A percentile compares a stretch with the other conserved stretches of the same genome.
Evolutionary conservation across 352 stramenopile species (phyloP).

Genomic region (Pythium dissotocum): DNA sequence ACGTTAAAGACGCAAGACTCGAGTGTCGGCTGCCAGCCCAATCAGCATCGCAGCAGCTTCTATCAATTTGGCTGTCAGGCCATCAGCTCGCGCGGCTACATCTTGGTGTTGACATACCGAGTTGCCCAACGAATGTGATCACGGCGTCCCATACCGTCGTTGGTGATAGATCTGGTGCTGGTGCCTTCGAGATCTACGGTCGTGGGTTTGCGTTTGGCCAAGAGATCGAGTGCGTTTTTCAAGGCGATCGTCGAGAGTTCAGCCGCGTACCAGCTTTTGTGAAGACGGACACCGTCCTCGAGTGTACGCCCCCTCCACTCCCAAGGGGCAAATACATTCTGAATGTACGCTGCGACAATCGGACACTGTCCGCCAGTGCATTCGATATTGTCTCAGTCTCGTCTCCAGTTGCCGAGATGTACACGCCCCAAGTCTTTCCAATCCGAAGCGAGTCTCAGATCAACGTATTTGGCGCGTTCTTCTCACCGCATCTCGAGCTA

Average conservation of each 20-base stretch:
- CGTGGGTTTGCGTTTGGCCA: conserved; percentile 16
- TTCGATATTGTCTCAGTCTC: background rate
- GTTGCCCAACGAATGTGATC: conserved; percentile 10
- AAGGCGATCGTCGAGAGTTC: background rate
- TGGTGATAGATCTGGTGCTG: background rate
- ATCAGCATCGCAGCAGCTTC: background rate
- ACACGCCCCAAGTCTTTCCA: conserved; percentile 28
- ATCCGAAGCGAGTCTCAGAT: conserved; percentile 6
- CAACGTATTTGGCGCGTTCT: conserved; percentile 23
- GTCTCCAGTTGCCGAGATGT: conserved; percentile 16
- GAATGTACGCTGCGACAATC: conserved; percentile 5
- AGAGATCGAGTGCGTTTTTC: conserved; percentile 12
- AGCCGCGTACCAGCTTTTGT: background rate
- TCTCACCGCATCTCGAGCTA: conserved; percentile 17
- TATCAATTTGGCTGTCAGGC: conserved; percentile 18
- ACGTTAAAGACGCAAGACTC: conserved; percentile 10
- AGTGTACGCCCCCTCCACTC: conserved; percentile 1
- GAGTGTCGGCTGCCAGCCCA: conserved; percentile 4
- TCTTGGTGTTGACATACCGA: background rate
- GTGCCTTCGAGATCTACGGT: conserved; percentile 9
- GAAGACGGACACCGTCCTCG: conserved; percentile 6
- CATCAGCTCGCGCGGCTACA: conserved; percentile 7
- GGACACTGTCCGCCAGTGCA: background rate
- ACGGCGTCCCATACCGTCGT: conserved; percentile 9
- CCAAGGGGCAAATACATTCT: conserved; percentile 18